phyloP scores from a whole-genome alignment of 345 rosid species.

The Sapria himalayana region DNA sequence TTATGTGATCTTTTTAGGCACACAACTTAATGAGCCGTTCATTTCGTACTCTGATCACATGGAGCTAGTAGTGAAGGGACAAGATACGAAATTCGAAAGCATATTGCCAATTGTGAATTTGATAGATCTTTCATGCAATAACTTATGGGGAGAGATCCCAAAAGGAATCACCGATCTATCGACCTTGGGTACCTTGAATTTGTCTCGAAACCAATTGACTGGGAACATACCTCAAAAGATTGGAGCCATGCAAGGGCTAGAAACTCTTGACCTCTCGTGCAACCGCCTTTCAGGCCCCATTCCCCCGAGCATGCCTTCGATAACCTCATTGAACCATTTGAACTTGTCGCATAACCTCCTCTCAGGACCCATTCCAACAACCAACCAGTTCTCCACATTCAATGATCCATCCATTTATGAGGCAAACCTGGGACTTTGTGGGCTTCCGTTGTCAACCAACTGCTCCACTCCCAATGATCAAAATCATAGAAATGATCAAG shows the following conservation, averaged over 20 bases:
- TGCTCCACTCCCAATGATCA: constrained; percentile 2
- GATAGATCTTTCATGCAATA: constrained; percentile 12
- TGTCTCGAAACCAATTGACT: constrained; percentile 6
- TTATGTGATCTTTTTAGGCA: background rate
- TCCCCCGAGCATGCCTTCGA: constrained; percentile 9
- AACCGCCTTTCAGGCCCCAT: constrained; percentile 11
- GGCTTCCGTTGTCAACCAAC: constrained; percentile 6
- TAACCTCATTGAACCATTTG: constrained; percentile 7
- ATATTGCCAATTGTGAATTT: background rate
- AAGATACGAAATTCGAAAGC: background rate
- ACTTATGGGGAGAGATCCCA: constrained; percentile 7
- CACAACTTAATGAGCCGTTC: background rate
- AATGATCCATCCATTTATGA: constrained; percentile 6
- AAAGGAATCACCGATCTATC: constrained; percentile 9
- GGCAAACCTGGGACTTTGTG: constrained; percentile 9
- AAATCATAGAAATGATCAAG: background rate
- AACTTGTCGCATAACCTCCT: constrained; percentile 14
- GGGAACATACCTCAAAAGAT: constrained; percentile 10
- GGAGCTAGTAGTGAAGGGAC: constrained; percentile 4
- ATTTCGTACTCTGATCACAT: background rate
- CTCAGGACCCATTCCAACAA: constrained; percentile 8
- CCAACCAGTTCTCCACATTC: constrained; percentile 8
- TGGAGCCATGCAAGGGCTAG: constrained; percentile 3
- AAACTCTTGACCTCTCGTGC: constrained; percentile 12
- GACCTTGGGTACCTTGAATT: constrained; percentile 5